Percentiles rank a stretch among this genome's conserved stretches.
Evolutionary conservation across 2,329 filamentous ascomycete genomes (phyloP).

Genomic region (Colletotrichum sp.): DNA sequence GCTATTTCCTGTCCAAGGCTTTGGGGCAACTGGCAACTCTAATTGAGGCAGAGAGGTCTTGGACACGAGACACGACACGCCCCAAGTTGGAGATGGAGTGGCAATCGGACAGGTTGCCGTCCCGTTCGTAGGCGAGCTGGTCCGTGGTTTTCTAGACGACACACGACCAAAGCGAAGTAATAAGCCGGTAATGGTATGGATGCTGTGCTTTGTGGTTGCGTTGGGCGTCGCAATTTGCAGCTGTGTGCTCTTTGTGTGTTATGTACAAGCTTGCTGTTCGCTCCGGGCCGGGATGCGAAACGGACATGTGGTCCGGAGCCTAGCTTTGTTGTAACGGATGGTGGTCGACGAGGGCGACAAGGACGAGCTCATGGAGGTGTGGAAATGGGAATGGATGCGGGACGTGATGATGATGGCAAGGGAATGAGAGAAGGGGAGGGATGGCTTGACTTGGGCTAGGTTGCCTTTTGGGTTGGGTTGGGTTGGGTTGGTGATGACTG

Average conservation of each 20-base stretch:
- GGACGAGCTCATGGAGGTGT: not conserved
- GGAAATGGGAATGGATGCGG: not conserved
- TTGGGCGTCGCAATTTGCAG: not conserved
- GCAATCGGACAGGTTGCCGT: not conserved
- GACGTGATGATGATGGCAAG: not conserved
- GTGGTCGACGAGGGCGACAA: not conserved
- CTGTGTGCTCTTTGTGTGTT: not conserved
- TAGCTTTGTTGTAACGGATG: not conserved
- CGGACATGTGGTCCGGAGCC: not conserved
- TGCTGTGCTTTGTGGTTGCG: not conserved
- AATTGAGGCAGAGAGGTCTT: conserved; percentile 9
- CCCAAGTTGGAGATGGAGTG: not conserved
- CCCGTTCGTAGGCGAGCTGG: not conserved
- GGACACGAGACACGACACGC: conserved; percentile 1
- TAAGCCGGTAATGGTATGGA: not conserved
- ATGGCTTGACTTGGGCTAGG: not conserved
- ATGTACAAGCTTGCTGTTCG: not conserved
- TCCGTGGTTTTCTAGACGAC: not conserved
- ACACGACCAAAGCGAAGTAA: not conserved
- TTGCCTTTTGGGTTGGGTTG: not conserved
- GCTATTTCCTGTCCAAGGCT: not conserved
- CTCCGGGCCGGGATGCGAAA: not conserved
- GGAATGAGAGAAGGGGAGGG: not conserved
- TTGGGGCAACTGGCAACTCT: not conserved
- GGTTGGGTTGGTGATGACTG: not conserved